A percentile compares a stretch with the other conserved stretches of the same genome.
These are phyloP conservation scores for Agaricus blazei DNA, from an alignment of 768 basidiomycete species.

Conservation along the genomic window DNA sequence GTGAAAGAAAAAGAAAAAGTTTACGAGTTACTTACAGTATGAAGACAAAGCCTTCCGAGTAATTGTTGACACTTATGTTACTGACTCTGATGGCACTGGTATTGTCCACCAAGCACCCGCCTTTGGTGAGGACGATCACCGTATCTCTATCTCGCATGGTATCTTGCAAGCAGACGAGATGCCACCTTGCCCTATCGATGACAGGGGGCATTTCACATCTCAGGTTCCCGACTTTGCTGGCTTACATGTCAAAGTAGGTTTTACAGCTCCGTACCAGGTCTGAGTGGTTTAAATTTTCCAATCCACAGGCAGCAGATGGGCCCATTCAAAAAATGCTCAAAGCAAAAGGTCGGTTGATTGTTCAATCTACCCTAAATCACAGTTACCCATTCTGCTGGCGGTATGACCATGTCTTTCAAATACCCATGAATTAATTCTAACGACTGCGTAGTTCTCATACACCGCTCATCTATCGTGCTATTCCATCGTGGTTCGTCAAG, in stretches of 20 bases:
- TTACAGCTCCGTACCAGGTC: neutral
- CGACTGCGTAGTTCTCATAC: conserved; percentile 69
- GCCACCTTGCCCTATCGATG: conserved; percentile 96
- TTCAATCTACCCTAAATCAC: conserved; percentile 82
- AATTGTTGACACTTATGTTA: conserved; percentile 88
- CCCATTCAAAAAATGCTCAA: conserved; percentile 90
- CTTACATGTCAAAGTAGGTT: conserved; percentile 79
- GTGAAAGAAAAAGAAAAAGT: neutral
- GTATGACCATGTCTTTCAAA: conserved; percentile 28
- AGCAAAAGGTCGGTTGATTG: conserved; percentile 80
- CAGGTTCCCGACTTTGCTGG: conserved; percentile 91
- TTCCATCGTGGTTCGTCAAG: conserved; percentile 94
- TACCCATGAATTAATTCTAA: neutral
- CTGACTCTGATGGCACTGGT: conserved; percentile 89
- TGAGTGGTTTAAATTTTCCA: neutral
- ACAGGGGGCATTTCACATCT: conserved; percentile 79
- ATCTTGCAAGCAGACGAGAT: conserved; percentile 84
- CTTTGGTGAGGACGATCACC: conserved; percentile 98
- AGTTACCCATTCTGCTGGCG: conserved; percentile 98
- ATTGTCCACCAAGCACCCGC: conserved; percentile 99
- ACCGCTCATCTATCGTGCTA: conserved; percentile 92
- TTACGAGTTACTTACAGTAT: conserved; percentile 46
- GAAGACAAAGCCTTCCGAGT: conserved; percentile 90
- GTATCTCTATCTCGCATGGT: conserved; percentile 80
- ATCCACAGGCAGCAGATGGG: conserved; percentile 78